phyloP scores from a whole-genome alignment of 192 early-diverging fungal genomes.

The Backusella luteola region DNA sequence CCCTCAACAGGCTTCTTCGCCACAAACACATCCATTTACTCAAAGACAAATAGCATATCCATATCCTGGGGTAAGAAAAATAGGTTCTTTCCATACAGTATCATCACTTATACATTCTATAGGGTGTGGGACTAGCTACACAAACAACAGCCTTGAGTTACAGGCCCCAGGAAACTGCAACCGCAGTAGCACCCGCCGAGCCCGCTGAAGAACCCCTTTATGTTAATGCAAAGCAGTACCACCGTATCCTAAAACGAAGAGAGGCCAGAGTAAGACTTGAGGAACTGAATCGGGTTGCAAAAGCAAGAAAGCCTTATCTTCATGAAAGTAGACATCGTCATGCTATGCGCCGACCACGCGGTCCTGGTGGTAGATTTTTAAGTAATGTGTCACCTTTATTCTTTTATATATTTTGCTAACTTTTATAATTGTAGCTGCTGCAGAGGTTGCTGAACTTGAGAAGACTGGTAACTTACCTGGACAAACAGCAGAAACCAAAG shows the following conservation, averaged over 20 bases:
- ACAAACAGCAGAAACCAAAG: background rate
- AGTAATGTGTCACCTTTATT: slow-evolving; percentile 32
- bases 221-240: slow-evolving; percentile 99
- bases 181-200: background rate
- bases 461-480: slow-evolving; percentile 24
- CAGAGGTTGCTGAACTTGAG: slow-evolving; percentile 70
- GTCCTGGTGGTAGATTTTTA: slow-evolving; percentile 95
- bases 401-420: background rate
- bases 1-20: background rate
- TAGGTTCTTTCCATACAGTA: background rate
- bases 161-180: background rate
- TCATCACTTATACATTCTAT: background rate
- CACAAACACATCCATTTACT: background rate
- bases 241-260: slow-evolving; percentile 92
- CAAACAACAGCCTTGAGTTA: background rate
- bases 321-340: slow-evolving; percentile 97
- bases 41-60: background rate
- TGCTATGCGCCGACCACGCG: slow-evolving; percentile 95
- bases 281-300: slow-evolving; percentile 70
- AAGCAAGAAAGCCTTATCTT: slow-evolving; percentile 87
- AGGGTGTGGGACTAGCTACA: background rate
- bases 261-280: slow-evolving; percentile 85
- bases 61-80: background rate
- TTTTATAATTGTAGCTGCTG: slow-evolving; percentile 42
- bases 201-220: slow-evolving; percentile 74